These are phyloP conservation scores for Dendrobium catenatum DNA, from an alignment of 106 monocot genomes.

Conservation along the genomic window DNA sequence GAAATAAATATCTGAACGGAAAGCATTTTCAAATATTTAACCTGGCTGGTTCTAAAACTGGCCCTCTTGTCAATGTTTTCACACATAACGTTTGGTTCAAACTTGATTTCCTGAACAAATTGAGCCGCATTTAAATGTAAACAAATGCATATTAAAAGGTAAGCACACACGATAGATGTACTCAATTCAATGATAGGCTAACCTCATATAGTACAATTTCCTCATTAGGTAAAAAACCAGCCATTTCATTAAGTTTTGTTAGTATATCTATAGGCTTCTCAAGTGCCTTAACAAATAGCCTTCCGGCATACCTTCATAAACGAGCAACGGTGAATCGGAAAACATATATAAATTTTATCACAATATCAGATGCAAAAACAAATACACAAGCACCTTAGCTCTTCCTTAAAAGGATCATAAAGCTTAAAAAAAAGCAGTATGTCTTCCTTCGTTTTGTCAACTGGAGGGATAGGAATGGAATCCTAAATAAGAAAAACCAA, in stretches of 20 bases:
- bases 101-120: constrained; percentile 83
- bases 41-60: constrained; percentile 82
- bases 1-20: constrained; percentile 4
- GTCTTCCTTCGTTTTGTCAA: constrained; percentile 87
- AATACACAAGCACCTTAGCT: constrained; percentile 50
- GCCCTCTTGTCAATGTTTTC: constrained; percentile 77
- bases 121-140: neutral
- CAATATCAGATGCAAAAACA: neutral
- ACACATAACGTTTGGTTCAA: constrained; percentile 96
- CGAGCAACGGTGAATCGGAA: neutral
- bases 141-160: neutral
- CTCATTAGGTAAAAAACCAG: constrained; percentile 68
- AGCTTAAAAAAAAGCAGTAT: constrained; percentile 92
- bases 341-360: neutral
- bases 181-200: neutral
- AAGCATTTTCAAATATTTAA: constrained; percentile 11
- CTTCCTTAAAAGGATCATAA: constrained; percentile 89
- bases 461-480: constrained; percentile 49
- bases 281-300: constrained; percentile 68
- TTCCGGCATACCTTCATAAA: constrained; percentile 53
- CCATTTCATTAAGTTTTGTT: constrained; percentile 81
- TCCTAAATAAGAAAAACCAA: constrained; percentile 33
- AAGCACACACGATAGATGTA: too few relatives aligned
- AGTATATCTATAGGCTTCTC: constrained; percentile 85
- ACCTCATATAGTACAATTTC: constrained; percentile 98